Evolutionary conservation across 441 rosid genomes (phyloP), one percentile per base, ranked within the genome.

Genomic region (Adansonia grandidieri): DNA sequence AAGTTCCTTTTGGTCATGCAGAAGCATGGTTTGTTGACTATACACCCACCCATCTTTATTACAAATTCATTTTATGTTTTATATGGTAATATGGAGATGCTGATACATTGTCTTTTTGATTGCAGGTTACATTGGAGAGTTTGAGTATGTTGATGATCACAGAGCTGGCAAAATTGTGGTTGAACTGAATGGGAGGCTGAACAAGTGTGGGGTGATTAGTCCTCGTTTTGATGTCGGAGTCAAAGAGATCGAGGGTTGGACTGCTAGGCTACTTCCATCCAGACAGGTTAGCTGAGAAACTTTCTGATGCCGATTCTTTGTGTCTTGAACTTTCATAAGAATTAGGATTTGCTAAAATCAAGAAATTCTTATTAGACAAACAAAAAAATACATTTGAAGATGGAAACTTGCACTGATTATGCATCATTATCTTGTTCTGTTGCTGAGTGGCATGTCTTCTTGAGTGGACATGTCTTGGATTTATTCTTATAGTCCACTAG

Each of bases 1-100:
- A 91, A 91, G 82, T 89, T 91, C 75, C 85, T 91, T 8, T n/a
- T 89, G 78, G 94, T 91, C 9, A 91, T 91, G 94, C 94, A 91
- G 74, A 91, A 89, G 86, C 92, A 91, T 47, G 94, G 28, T 24
- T 24, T 24, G 28, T 24, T 24, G 28, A 24, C 28, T 24, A 24
- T 24, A 24, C 28, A 24, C 28, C 28, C 28, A 24, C 28, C 28
- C 28, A 24, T 24, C 28, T 24, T 24, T 24, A 24, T 24, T 24
- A 24, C 28, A 24, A 24, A 24, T 24, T 24, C 28, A 24, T 24
- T 24, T 24, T 24, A 24, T 24, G 28, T 24, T 24, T 24, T 24
- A 24, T 24, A 24, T 24, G 1, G 28, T 24, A 24, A 24, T 24
- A 24, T 24, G 28, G 28, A 24, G 28, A 24, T 24, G 28, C 28